Conservation (phyloP, 352 stramenopile species). For the Phytophthora sp. region DNA sequence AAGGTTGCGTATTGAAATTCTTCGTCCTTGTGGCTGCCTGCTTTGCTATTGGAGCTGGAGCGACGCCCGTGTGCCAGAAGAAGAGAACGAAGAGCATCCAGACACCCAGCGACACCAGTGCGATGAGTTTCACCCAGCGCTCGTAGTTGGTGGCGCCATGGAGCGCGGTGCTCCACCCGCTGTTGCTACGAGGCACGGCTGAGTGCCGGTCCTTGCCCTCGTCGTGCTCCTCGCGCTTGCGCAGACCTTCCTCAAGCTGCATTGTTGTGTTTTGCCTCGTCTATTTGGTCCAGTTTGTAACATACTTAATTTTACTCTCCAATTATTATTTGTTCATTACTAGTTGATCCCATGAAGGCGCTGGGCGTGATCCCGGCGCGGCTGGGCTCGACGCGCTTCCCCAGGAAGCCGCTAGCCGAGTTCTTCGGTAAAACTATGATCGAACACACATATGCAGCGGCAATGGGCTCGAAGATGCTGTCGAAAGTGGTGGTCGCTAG, state of each 20-base stretch:
- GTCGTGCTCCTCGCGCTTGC: slow-evolving; percentile 53
- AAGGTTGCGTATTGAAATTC: slow-evolving; percentile 31
- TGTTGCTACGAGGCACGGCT: slow-evolving; percentile 36
- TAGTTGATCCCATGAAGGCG: slow-evolving; percentile 52
- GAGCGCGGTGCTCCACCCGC: slow-evolving; percentile 24
- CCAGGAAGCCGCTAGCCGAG: slow-evolving; percentile 75
- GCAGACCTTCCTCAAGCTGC: slow-evolving; percentile 63
- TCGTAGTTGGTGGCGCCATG: slow-evolving; percentile 49
- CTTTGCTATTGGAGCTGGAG: slow-evolving; percentile 18
- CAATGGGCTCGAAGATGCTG: slow-evolving; percentile 51
- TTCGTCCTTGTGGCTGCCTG: slow-evolving; percentile 8
- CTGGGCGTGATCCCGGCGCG: slow-evolving; percentile 83
- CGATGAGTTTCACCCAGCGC: slow-evolving; percentile 66
- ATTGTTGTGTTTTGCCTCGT: slow-evolving; percentile 28
- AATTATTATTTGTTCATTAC: slow-evolving; percentile 3
- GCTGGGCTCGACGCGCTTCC: slow-evolving; percentile 78
- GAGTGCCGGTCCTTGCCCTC: slow-evolving; percentile 61
- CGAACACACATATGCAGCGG: slow-evolving; percentile 81
- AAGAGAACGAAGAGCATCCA: slow-evolving; percentile 72
- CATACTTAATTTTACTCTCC: not conserved
- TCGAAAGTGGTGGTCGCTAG: slow-evolving; percentile 82
- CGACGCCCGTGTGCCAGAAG: slow-evolving; percentile 40
- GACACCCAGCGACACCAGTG: slow-evolving; percentile 51
- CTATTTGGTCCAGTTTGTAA: slow-evolving; percentile 11
- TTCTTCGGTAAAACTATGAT: slow-evolving; percentile 87